Evolutionary conservation across 306 rosid genomes (phyloP).

Genomic region (Lagenaria siceraria): DNA sequence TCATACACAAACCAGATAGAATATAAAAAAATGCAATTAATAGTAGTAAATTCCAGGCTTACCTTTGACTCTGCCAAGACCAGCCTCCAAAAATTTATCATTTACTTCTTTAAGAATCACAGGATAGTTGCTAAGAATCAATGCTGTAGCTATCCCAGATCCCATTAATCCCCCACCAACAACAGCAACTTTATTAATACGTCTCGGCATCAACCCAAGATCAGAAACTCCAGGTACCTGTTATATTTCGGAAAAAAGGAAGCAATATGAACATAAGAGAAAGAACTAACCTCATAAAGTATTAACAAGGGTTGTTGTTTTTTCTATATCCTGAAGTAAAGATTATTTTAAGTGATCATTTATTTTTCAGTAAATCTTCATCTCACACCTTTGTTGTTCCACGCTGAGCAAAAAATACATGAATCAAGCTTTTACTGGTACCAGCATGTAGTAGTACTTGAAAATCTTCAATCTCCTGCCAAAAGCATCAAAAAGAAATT

Average conservation of each 20-base stretch:
- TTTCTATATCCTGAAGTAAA: background rate
- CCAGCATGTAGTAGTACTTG: constrained; percentile 47
- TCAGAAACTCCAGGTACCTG: constrained; percentile 93
- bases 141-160: constrained; percentile 88
- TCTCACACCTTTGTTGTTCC: constrained; percentile 81
- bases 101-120: constrained; percentile 90
- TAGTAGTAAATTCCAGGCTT: constrained; percentile 21
- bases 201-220: constrained; percentile 69
- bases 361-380: background rate
- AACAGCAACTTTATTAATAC: constrained; percentile 66
- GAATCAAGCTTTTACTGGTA: constrained; percentile 68
- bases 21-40: background rate
- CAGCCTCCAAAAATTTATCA: constrained; percentile 77
- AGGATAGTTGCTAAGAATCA: constrained; percentile 59
- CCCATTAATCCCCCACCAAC: constrained; percentile 99
- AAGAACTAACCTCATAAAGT: background rate
- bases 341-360: background rate
- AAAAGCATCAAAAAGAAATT: constrained; percentile 15
- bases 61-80: constrained; percentile 78
- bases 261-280: background rate
- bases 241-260: background rate
- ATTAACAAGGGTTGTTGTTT: background rate
- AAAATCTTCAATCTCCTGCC: constrained; percentile 78
- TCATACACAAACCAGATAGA: background rate
- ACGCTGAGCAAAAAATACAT: constrained; percentile 78